Percentiles rank a stretch among this genome's conserved stretches.
Conservation (phyloP, 352 stramenopile genomes). For the Phytophthora foliorum region DNA sequence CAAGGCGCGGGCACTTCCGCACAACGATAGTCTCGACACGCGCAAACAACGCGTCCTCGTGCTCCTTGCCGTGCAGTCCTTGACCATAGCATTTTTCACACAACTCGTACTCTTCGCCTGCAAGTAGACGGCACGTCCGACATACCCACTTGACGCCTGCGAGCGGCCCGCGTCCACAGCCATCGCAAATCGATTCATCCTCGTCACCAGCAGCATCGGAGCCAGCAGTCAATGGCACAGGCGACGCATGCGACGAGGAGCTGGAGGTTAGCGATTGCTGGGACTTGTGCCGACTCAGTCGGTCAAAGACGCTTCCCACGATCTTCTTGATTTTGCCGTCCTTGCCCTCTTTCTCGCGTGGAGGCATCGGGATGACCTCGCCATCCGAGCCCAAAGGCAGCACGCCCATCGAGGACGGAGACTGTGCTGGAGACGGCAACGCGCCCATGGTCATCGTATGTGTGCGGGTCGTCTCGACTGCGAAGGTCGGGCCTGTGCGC, state of each 20-base stretch:
- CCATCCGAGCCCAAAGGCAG: constrained; percentile 31
- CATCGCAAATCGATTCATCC: constrained; percentile 71
- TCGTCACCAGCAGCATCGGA: constrained; percentile 42
- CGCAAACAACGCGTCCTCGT: constrained; percentile 68
- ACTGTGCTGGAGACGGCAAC: constrained; percentile 43
- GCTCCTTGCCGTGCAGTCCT: constrained; percentile 74
- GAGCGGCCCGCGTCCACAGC: constrained; percentile 66
- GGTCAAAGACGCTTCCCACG: constrained; percentile 75
- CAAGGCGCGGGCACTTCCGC: constrained; percentile 63
- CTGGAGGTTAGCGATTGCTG: constrained; percentile 41
- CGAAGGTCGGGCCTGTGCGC: constrained; percentile 37
- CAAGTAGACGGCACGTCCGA: constrained; percentile 60
- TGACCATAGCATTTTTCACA: constrained; percentile 86
- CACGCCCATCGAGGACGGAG: constrained; percentile 31
- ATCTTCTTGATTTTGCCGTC: constrained; percentile 87
- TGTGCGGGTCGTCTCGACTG: constrained; percentile 41
- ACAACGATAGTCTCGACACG: constrained; percentile 76
- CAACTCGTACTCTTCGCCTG: constrained; percentile 64
- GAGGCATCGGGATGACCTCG: constrained; percentile 33
- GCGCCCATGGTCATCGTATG: constrained; percentile 47
- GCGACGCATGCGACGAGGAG: constrained; percentile 31
- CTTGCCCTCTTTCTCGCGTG: constrained; percentile 42
- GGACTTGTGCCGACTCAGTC: constrained; percentile 73
- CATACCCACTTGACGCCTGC: constrained; percentile 72
- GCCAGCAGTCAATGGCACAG: constrained; percentile 19